Evolutionary conservation across 129 eudicot genomes (phyloP).

Genomic region (Flaveria linearis): DNA sequence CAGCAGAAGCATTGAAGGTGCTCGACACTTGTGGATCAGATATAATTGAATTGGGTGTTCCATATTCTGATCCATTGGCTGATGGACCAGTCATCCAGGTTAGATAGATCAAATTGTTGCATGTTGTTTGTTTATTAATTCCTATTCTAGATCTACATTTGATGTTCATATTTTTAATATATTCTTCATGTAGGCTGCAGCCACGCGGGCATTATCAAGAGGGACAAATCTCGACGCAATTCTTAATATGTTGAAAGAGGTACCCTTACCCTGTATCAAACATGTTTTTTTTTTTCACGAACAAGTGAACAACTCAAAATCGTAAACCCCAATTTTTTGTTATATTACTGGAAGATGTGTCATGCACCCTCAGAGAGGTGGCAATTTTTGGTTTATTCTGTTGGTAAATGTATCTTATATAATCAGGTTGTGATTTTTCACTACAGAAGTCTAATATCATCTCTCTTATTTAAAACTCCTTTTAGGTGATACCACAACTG

Average conservation of each 20-base stretch:
- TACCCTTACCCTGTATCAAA: conserved; percentile 27
- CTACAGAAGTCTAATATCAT: conserved; percentile 19
- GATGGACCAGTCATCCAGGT: conserved; percentile 99
- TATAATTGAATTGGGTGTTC: conserved; percentile 90
- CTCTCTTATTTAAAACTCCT: conserved; percentile 6
- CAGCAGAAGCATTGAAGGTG: conserved; percentile 82
- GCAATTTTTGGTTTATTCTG: no score
- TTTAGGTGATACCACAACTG: conserved; percentile 80
- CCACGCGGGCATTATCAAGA: conserved; percentile 72
- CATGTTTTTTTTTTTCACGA: not conserved
- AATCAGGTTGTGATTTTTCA: not conserved
- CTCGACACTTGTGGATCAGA: conserved; percentile 87
- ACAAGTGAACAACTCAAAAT: not conserved
- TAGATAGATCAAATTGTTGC: not conserved
- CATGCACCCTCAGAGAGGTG: no score
- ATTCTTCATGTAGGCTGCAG: conserved; percentile 70
- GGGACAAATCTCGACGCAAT: conserved; percentile 78
- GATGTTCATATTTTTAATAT: not conserved
- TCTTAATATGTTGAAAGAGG: conserved; percentile 77
- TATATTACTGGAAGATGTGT: no score
- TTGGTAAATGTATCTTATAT: not conserved
- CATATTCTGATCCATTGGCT: conserved; percentile 94
- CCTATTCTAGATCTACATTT: not conserved
- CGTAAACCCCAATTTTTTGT: not conserved
- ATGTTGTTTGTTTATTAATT: not conserved